Base-by-base conservation (phyloP, 306 rosid genomes). In the Cicer pinnatifidum region DNA sequence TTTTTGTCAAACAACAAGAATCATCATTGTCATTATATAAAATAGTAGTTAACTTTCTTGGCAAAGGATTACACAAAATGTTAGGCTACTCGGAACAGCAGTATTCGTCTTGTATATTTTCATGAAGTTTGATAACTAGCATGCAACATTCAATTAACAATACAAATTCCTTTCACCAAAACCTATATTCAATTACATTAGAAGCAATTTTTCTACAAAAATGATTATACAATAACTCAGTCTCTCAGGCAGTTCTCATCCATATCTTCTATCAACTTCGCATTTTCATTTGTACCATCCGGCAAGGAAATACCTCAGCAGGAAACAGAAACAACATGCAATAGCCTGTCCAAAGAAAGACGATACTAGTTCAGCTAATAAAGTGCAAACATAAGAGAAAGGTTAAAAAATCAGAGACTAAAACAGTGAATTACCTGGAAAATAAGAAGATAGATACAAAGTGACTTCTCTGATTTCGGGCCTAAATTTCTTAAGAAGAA, bases 201-300 rank as follows among this genome's bases (percentile, higher is more conserved):
- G 41, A 53, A 63, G 77, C 15, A 9, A 12, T 13, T 66, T 47
- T 65, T 57, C 85, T 78, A 81, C 83, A 81, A 71, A 63, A 75
- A 73, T 80, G 85, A 23, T 81, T 75, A 75, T 70, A 81, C 83
- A 81, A 75, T 79, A 81, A 65, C 19, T 15, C 67, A 50, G 60
- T 20, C 65, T 41, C 23, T 10, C 16, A 13, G 1, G 12, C 39
- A 39, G 66, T 80, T 76, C 47, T 66, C 72, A 79, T 70, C 44
- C 66, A 45, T 8, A 20, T 52, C 9, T 69, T 38, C 37, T 23
- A 72, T 61, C 58, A 12, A 16, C 69, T 76, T 57, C 43, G 52
- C 35, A 40, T 79, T 75, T 65, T 94, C 85, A 94, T 80, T 94
- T 91, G 82, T 94, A 94, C 99, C 99, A 94, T 60, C 99, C 99